Evolutionary conservation across 2,329 filamentous ascomycete genomes (phyloP).

Genomic region (Graphiopsis chlorocephala): DNA sequence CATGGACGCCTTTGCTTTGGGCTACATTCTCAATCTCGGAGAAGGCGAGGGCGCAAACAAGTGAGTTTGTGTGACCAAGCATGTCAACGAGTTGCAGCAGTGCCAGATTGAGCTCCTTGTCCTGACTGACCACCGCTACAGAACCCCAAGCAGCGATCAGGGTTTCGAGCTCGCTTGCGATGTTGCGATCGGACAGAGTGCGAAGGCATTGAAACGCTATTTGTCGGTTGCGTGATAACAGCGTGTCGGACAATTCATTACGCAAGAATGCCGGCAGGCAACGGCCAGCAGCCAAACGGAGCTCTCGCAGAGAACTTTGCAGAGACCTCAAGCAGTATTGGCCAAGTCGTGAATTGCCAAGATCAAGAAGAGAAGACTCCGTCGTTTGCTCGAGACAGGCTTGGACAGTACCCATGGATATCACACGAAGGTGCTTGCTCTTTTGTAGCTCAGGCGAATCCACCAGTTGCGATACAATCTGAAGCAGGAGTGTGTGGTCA

Average conservation of each 20-base stretch:
- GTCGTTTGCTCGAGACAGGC: conserved; percentile 67
- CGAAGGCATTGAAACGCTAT: conserved; percentile 69
- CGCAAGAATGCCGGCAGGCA: conserved; percentile 58
- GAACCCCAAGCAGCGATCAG: conserved; percentile 84
- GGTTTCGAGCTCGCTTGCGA: conserved; percentile 71
- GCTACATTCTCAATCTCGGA: conserved; percentile 77
- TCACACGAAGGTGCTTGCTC: conserved; percentile 62
- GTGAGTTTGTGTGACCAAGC: conserved; percentile 75
- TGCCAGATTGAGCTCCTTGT: conserved; percentile 83
- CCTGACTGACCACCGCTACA: conserved; percentile 69
- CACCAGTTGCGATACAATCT: conserved; percentile 28
- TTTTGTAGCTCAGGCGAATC: conserved; percentile 42
- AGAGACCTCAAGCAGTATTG: conserved; percentile 81
- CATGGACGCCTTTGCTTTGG: conserved; percentile 59
- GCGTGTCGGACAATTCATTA: conserved; percentile 44
- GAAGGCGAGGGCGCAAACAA: conserved; percentile 78
- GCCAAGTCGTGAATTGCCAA: conserved; percentile 66
- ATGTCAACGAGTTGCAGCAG: conserved; percentile 82
- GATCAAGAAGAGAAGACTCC: conserved; percentile 58
- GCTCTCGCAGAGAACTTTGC: conserved; percentile 78
- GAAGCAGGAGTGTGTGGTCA: conserved; percentile 7
- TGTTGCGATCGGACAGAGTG: conserved; percentile 66
- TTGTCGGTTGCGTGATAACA: conserved; percentile 63
- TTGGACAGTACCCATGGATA: conserved; percentile 69
- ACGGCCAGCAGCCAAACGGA: conserved; percentile 76